Conservation (phyloP, 306 rosid genomes). For the Prunus campanulata region DNA sequence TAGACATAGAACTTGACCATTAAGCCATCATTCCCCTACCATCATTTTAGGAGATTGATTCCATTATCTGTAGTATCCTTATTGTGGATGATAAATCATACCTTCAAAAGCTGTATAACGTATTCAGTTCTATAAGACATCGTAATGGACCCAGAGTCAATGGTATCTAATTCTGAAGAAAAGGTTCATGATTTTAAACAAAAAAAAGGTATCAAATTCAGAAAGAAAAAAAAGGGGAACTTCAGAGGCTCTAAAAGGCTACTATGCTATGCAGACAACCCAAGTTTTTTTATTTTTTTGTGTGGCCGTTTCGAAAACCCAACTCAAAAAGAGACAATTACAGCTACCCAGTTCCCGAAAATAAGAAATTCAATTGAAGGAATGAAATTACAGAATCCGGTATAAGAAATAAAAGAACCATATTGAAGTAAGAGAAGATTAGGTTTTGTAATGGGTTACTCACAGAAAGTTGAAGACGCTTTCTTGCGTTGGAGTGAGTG, state of each 20-base stretch:
- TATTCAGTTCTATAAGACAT: background rate
- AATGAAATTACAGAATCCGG: background rate
- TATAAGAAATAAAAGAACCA: background rate
- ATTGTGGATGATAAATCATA: background rate
- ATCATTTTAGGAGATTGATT: background rate
- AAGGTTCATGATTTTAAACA: background rate
- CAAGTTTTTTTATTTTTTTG: background rate
- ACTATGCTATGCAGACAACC: background rate
- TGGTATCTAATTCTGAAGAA: background rate
- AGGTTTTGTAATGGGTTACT: conserved; percentile 1
- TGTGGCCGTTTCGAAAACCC: background rate
- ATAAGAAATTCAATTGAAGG: background rate
- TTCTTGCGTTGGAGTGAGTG: conserved; percentile 50
- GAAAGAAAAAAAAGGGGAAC: background rate
- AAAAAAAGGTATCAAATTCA: background rate
- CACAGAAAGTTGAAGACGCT: conserved; percentile 47
- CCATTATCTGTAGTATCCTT: background rate
- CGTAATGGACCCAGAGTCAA: background rate
- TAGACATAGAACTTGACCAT: background rate
- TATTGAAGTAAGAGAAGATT: background rate
- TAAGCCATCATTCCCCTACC: background rate
- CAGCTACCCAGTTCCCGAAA: conserved; percentile 4
- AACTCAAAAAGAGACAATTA: background rate
- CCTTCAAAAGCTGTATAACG: background rate
- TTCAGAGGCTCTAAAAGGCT: background rate